A percentile compares a stretch with the other conserved stretches of the same genome.
phyloP scores from a whole-genome alignment of 1,284 basidiomycete species.

The Prillingera fragicola region DNA sequence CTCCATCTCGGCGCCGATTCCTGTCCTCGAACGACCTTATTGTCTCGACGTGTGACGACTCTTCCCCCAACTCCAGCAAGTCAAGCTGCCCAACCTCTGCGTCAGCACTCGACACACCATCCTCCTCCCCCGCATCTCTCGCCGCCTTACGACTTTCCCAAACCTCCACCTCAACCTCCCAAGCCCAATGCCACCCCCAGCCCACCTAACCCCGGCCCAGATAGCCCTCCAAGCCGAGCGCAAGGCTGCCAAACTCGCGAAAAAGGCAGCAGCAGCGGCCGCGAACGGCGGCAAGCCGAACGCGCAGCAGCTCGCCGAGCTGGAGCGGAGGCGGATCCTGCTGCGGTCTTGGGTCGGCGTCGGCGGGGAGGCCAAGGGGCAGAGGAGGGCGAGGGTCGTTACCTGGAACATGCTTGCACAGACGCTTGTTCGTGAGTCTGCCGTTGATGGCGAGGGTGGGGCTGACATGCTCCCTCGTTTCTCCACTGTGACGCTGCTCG shows the following conservation, averaged over 20 bases:
- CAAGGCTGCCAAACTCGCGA: slow-evolving; percentile 41
- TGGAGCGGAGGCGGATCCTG: slow-evolving; percentile 29
- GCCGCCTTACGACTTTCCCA: neutral
- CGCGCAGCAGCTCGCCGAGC: slow-evolving; percentile 11
- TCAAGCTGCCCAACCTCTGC: neutral
- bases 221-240: slow-evolving; percentile 37
- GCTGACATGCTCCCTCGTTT: too few species aligned
- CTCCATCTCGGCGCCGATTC: too few species aligned
- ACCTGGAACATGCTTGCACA: slow-evolving; percentile 49
- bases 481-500: too few species aligned
- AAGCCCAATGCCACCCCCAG: slow-evolving; percentile 1
- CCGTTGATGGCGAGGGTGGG: neutral
- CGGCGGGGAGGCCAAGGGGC: slow-evolving; percentile 54
- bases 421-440: slow-evolving; percentile 45
- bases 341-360: slow-evolving; percentile 44
- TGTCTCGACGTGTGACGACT: too few species aligned
- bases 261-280: slow-evolving; percentile 24
- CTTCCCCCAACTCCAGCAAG: too few species aligned
- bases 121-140: neutral
- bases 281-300: neutral
- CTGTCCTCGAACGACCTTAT: too few species aligned
- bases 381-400: slow-evolving; percentile 66
- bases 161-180: neutral
- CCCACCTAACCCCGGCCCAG: slow-evolving; percentile 39
- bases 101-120: neutral